These are phyloP conservation scores for Candida alai DNA, from an alignment of 805 yeast species.

Conservation along the genomic window DNA sequence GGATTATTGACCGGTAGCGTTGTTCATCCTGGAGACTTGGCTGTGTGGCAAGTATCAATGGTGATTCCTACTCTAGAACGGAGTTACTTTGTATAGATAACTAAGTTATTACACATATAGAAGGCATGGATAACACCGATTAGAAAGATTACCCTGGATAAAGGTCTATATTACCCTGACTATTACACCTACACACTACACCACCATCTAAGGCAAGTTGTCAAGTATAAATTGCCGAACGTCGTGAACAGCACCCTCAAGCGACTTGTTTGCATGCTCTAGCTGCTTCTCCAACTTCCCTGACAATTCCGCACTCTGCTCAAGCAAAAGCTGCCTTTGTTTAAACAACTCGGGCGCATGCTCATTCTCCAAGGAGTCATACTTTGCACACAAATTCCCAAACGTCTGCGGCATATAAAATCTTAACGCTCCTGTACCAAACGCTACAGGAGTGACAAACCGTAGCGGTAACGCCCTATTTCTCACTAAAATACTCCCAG, in stretches of 20 bases:
- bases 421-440: slow-evolving; percentile 43
- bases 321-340: slow-evolving; percentile 20
- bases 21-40: no score
- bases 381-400: slow-evolving; percentile 23
- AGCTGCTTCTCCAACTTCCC: slow-evolving; percentile 11
- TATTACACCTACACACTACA: slow-evolving; percentile 2
- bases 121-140: no score
- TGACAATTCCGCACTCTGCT: slow-evolving; percentile 10
- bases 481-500: slow-evolving; percentile 53
- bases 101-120: no score
- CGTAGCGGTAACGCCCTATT: slow-evolving; percentile 47
- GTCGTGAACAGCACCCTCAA: slow-evolving; percentile 23
- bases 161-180: neutral
- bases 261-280: slow-evolving; percentile 12
- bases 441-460: slow-evolving; percentile 46
- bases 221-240: slow-evolving; percentile 16
- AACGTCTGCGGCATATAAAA: slow-evolving; percentile 53
- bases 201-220: slow-evolving; percentile 3
- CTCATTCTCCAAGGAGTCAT: slow-evolving; percentile 23
- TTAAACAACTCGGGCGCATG: slow-evolving; percentile 29
- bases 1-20: no score
- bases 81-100: no score
- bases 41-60: no score
- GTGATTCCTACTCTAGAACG: no score
- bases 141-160: no score